Evolutionary conservation across 805 yeast species (phyloP), one percentile per base, ranked within the genome.

Genomic region (Metschnikowia rubicola): DNA sequence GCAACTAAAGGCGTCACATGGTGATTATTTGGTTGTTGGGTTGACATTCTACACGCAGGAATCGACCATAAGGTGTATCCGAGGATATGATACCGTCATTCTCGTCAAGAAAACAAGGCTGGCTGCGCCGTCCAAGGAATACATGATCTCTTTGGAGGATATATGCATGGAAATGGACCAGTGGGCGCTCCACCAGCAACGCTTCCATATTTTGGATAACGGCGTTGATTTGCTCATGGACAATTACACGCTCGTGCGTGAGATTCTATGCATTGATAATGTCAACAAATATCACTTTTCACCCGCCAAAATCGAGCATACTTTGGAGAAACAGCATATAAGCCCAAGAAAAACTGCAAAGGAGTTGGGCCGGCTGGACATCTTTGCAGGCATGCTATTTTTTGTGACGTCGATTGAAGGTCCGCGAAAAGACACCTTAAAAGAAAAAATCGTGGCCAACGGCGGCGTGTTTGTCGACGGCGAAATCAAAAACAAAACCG

Each of bases 1-100:
- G 1, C 64, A 65, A 12, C 52, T 74, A 30, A 62, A 65, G 11
- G 64, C 67, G 13, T 57, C 51, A 19, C 55, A 61, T 8, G 52
- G 60, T 1, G 59, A 59, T 7, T 79, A 71, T 54, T 44, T 51
- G 6, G 79, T 84, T 3, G 68, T 75, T 1, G 86, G 83, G 0
- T 59, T 84, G 32, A 44, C 56, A 15, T 43, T 41, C 21, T 53
- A 47, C 4, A 44, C 66, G 63, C 33, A 61, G 64, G 45, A 44
- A 37, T 30, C 56, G 11, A 21, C 13, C 1, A 36, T 83, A 7
- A 62, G 71, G 41, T 84, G 89, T 58, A 69, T 81, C 47, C 66
- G 89, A 52, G 90, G 90, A 0, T 84, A 68, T 56, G 81, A 82
- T 57, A 66, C 72, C 0, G 76, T 81, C 15, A 2, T 64, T 66